A percentile compares a stretch with the other conserved stretches of the same genome.
phyloP scores from a whole-genome alignment of 2,329 filamentous ascomycete genomes.

The Bipolaris cookei region DNA sequence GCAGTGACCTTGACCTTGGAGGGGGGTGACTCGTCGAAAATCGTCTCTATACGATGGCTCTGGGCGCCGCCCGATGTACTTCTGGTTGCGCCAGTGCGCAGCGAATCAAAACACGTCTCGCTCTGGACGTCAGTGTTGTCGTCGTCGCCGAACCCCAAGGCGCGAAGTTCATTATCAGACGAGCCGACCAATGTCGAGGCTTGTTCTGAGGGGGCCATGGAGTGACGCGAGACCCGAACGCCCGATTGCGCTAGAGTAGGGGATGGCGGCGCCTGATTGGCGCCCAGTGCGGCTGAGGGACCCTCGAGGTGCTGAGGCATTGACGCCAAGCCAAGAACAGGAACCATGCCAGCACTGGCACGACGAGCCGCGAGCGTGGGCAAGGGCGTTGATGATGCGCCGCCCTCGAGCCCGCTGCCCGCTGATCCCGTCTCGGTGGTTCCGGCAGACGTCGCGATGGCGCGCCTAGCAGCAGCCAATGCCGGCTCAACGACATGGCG shows the following conservation, averaged over 20 bases:
- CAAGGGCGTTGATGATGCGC: slow-evolving; percentile 32
- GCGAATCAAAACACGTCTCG: slow-evolving; percentile 77
- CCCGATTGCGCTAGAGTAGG: slow-evolving; percentile 45
- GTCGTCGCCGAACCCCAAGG: slow-evolving; percentile 72
- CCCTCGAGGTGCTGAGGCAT: slow-evolving; percentile 43
- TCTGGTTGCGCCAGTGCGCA: slow-evolving; percentile 72
- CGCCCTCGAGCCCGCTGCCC: slow-evolving; percentile 18
- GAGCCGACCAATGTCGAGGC: slow-evolving; percentile 72
- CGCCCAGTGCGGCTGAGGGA: slow-evolving; percentile 35
- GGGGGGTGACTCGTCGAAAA: slow-evolving; percentile 78
- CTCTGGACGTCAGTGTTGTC: slow-evolving; percentile 81
- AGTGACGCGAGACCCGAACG: slow-evolving; percentile 58
- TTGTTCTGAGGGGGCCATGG: slow-evolving; percentile 64
- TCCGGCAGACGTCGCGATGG: slow-evolving; percentile 39
- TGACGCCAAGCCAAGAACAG: slow-evolving; percentile 36
- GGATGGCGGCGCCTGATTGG: slow-evolving; percentile 46
- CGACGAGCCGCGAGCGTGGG: slow-evolving; percentile 31
- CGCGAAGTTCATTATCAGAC: slow-evolving; percentile 68
- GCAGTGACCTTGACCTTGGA: slow-evolving; percentile 53
- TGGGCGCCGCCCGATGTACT: slow-evolving; percentile 68
- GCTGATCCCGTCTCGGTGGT: slow-evolving; percentile 18
- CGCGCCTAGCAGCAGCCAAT: slow-evolving; percentile 32
- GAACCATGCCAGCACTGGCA: slow-evolving; percentile 22
- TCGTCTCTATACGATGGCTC: slow-evolving; percentile 74
- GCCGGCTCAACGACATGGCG: slow-evolving; percentile 47